Conservation (phyloP, 2,329 filamentous ascomycete genomes). For the Davidsoniella eucalypti region DNA sequence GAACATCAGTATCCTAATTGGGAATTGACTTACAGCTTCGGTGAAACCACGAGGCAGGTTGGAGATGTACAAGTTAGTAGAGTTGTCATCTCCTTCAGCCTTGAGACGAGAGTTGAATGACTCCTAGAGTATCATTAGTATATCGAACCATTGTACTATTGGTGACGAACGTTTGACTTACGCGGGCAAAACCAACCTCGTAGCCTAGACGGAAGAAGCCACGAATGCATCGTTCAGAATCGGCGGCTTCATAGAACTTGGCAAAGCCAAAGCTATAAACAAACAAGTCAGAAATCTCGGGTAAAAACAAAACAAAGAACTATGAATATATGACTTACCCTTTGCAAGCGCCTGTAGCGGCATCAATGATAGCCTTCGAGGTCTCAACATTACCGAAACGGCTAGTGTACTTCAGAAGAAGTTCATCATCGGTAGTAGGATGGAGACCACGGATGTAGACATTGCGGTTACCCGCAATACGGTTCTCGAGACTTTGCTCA, state of each 20-base stretch:
- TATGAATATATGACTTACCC: constrained; percentile 41
- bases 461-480: constrained; percentile 81
- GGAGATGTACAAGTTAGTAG: constrained; percentile 95
- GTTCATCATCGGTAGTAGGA: constrained; percentile 85
- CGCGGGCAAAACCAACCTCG: constrained; percentile 91
- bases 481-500: constrained; percentile 87
- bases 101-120: constrained; percentile 98
- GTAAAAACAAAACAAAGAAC: not conserved
- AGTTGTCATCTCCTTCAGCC: constrained; percentile 74
- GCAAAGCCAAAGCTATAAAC: constrained; percentile 77
- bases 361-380: constrained; percentile 96
- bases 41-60: constrained; percentile 87
- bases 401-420: constrained; percentile 63
- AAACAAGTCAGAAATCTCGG: not conserved
- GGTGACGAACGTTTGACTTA: constrained; percentile 26
- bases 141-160: not conserved
- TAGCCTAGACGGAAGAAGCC: constrained; percentile 91
- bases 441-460: constrained; percentile 96
- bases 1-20: constrained; percentile 3
- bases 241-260: constrained; percentile 73
- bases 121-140: constrained; percentile 40
- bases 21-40: constrained; percentile 51
- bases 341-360: constrained; percentile 84
- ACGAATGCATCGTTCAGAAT: constrained; percentile 91
- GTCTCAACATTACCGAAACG: constrained; percentile 91